Conservation (phyloP, 2,329 filamentous ascomycete species). For the Alternaria angustiovoidea region DNA sequence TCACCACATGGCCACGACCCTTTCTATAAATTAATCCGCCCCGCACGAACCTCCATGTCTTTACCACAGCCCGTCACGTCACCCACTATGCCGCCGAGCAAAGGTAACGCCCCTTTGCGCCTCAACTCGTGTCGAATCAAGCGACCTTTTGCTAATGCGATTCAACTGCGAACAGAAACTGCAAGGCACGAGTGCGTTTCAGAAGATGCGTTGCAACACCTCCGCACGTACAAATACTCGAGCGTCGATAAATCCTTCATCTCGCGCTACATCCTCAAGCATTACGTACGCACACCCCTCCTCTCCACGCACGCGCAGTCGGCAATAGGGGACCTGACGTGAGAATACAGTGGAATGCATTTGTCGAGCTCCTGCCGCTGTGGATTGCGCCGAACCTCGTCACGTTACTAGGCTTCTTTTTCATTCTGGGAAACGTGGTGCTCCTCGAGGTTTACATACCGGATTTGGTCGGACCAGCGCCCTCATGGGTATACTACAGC, state of each 20-base stretch:
- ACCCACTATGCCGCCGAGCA: slow-evolving; percentile 49
- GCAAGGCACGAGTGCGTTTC: slow-evolving; percentile 78
- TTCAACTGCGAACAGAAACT: slow-evolving; percentile 55
- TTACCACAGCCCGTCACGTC: slow-evolving; percentile 48
- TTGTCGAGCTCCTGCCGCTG: slow-evolving; percentile 88
- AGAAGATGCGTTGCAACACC: slow-evolving; percentile 87
- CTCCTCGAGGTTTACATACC: slow-evolving; percentile 82
- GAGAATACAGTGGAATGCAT: slow-evolving; percentile 89
- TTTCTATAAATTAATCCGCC: slow-evolving; percentile 35
- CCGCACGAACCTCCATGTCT: slow-evolving; percentile 43
- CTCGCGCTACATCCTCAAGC: slow-evolving; percentile 90
- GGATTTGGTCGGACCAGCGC: slow-evolving; percentile 86
- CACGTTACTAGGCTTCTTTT: slow-evolving; percentile 92
- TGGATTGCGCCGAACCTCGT: slow-evolving; percentile 99
- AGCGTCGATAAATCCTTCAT: slow-evolving; percentile 95
- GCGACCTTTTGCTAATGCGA: not conserved
- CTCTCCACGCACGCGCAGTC: not conserved
- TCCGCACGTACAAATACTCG: slow-evolving; percentile 97
- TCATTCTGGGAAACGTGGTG: slow-evolving; percentile 85
- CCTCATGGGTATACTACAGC: slow-evolving; percentile 93
- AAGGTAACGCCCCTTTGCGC: slow-evolving; percentile 35
- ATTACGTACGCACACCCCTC: slow-evolving; percentile 75
- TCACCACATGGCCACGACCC: slow-evolving; percentile 23
- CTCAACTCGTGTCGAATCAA: not conserved
- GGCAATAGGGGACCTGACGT: slow-evolving; percentile 30